Evolutionary conservation across 306 rosid genomes (phyloP), one percentile per base, ranked within the genome.

Genomic region (Prunus armeniaca): DNA sequence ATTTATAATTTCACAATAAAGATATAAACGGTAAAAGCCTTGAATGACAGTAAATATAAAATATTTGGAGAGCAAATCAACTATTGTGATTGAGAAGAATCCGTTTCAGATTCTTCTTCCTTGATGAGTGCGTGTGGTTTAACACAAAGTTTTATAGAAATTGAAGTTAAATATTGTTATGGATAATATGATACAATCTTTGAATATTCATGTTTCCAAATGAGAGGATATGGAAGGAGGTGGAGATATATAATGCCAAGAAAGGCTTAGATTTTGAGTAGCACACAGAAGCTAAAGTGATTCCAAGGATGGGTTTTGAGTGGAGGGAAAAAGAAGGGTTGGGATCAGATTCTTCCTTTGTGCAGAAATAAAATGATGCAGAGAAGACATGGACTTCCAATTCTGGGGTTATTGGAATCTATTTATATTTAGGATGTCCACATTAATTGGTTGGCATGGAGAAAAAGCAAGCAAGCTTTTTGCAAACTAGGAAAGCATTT

Each of bases 301-400:
- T 87, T 83, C 85, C 76, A 58, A 75, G 63, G 30, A 17, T 6
- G 22, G 46, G 76, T 20, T 27, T 46, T 74, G 50, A n/a, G 65
- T 65, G 72, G 54, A 47, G 3, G 43, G 18, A 19, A 46, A 60
- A 76, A 3, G 46, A 76, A 63, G 80, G 62, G 68, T 46, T 57
- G 79, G 89, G 88, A 91, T 87, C 86, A 73, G 88, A 93, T 89
- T 81, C 95, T 77, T 86, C 25, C 64, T 86, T 75, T 82, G 32
- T 78, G 46, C 65, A 78, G 43, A 38, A 38, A 38, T 38, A 38
- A 38, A 38, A 38, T 38, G 43, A 38, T 7, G 43, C 43, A 38
- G 43, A 38, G 9, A 7, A 38, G 43, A 38, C 43, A 38, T 38
- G 43, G 43, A 38, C 43, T 38, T 38, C 43, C 43, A 38, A 7